Conservation (phyloP, 2,329 filamentous ascomycete species). For the Fusarium caatingaense region DNA sequence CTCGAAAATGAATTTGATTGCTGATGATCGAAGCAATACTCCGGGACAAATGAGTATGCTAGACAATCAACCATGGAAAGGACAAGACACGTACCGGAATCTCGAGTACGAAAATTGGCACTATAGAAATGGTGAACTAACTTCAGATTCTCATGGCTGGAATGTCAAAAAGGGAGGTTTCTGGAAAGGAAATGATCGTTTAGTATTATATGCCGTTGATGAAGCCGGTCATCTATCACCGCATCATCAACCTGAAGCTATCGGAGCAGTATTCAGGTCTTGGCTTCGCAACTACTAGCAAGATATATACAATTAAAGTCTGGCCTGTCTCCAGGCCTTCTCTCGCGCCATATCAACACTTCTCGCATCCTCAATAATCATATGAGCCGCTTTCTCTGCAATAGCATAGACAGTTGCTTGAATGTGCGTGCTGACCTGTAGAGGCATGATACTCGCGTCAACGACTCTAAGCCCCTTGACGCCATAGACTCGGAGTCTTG, state of each 20-base stretch:
- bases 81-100: background rate
- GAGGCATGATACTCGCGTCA: slow-evolving; percentile 49
- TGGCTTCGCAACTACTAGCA: slow-evolving; percentile 18
- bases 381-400: slow-evolving; percentile 48
- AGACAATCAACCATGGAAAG: slow-evolving; percentile 13
- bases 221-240: slow-evolving; percentile 27
- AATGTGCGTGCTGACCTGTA: slow-evolving; percentile 47
- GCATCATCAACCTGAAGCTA: slow-evolving; percentile 21
- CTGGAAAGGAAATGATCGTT: slow-evolving; percentile 22
- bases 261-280: slow-evolving; percentile 5
- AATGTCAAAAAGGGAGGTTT: slow-evolving; percentile 10
- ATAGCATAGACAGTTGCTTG: slow-evolving; percentile 53
- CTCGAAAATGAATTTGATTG: background rate
- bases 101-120: slow-evolving; percentile 7
- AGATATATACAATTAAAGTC: background rate
- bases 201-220: slow-evolving; percentile 30
- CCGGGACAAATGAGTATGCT: slow-evolving; percentile 33
- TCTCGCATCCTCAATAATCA: slow-evolving; percentile 39
- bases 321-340: background rate
- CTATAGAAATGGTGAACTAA: slow-evolving; percentile 14
- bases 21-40: slow-evolving; percentile 5
- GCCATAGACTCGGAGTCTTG: slow-evolving; percentile 48
- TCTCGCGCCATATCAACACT: background rate
- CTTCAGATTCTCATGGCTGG: background rate
- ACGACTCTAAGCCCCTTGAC: slow-evolving; percentile 44